These are phyloP conservation scores for Fusarium sp. DNA, from an alignment of 2,329 filamentous ascomycete genomes.

Conservation along the genomic window DNA sequence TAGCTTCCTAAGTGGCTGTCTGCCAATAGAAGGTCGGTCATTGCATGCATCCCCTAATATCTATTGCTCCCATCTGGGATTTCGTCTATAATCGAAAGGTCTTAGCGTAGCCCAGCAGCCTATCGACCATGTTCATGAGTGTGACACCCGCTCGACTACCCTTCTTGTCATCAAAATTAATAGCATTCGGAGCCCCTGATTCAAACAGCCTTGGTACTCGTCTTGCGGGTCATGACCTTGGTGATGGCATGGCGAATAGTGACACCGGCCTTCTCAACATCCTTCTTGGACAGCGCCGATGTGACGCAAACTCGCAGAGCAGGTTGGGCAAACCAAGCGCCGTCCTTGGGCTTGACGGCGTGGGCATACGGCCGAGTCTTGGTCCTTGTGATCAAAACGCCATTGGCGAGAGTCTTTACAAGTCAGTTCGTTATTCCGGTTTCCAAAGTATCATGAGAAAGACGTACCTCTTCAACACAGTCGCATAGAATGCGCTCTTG, in stretches of 20 bases:
- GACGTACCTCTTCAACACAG: conserved; percentile 92
- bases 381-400: conserved; percentile 87
- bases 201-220: conserved; percentile 54
- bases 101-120: conserved; percentile 11
- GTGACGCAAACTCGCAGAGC: conserved; percentile 94
- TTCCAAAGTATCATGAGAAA: not conserved
- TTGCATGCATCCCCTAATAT: conserved; percentile 9
- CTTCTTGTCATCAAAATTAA: conserved; percentile 7
- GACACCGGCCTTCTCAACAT: conserved; percentile 92
- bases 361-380: conserved; percentile 79
- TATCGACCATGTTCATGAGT: not conserved
- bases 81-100: conserved; percentile 6
- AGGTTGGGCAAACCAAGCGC: conserved; percentile 76
- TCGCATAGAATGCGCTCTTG: conserved; percentile 90
- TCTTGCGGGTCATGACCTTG: conserved; percentile 81
- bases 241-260: conserved; percentile 92
- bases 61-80: conserved; percentile 10
- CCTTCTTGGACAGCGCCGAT: conserved; percentile 88
- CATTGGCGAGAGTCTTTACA: conserved; percentile 80
- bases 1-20: conserved; percentile 31
- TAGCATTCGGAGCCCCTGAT: not conserved
- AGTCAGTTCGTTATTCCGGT: conserved; percentile 26
- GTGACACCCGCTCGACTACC: not conserved
- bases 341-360: conserved; percentile 74
- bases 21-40: conserved; percentile 25